A percentile compares a stretch with the other conserved stretches of the same genome.
These are phyloP conservation scores for Sporisorium reilianum DNA, from an alignment of 1,284 basidiomycete genomes.

Conservation along the genomic window DNA sequence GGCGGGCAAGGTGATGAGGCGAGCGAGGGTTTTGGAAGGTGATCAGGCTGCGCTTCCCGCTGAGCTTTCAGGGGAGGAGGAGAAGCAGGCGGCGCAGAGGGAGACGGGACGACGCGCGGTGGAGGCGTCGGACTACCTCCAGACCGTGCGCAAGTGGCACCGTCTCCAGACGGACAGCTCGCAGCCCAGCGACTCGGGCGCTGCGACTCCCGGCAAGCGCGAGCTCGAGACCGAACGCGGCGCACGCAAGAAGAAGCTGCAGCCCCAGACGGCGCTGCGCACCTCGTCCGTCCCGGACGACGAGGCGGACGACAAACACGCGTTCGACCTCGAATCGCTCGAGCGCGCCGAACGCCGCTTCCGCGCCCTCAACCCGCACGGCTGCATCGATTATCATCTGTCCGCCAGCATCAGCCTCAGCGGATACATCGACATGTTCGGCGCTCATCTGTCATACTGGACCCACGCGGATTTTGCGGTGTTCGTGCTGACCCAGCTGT, in stretches of 20 bases:
- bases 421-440: conserved; percentile 60
- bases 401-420: conserved; percentile 44
- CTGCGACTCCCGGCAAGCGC: background rate
- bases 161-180: conserved; percentile 12
- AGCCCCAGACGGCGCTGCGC: conserved; percentile 22
- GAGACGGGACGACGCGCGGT: conserved; percentile 23
- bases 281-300: conserved; percentile 9
- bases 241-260: conserved; percentile 24
- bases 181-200: background rate
- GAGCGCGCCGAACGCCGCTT: conserved; percentile 53
- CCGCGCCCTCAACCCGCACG: conserved; percentile 64
- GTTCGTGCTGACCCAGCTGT: conserved; percentile 61
- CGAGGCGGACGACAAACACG: conserved; percentile 17
- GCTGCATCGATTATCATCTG: conserved; percentile 62
- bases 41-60: conserved; percentile 8
- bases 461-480: conserved; percentile 57
- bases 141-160: conserved; percentile 44
- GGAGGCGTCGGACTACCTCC: conserved; percentile 37
- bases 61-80: conserved; percentile 18
- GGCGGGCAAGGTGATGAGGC: conserved; percentile 34
- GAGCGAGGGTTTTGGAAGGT: conserved; percentile 20
- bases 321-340: conserved; percentile 36
- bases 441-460: conserved; percentile 65
- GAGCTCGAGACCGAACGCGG: conserved; percentile 22
- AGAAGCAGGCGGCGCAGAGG: conserved; percentile 13